Evolutionary conservation across 2,329 filamentous ascomycete genomes (phyloP).

Genomic region (Aspergillus felis): DNA sequence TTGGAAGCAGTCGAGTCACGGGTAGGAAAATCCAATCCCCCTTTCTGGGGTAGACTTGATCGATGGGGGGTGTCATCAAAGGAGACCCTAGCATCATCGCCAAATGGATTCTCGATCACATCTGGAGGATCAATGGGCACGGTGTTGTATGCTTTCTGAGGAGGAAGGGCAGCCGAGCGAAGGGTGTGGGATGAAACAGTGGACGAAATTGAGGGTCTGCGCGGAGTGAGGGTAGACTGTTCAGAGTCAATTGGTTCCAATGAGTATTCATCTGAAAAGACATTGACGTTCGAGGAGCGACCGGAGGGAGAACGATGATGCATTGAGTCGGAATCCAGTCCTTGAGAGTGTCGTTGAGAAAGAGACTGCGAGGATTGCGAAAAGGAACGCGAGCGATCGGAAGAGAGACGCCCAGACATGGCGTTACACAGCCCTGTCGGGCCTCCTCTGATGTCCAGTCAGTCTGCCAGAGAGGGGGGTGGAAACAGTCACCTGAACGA

Average conservation of each 20-base stretch:
- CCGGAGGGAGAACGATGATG: constrained; percentile 25
- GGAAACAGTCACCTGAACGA: constrained; percentile 16
- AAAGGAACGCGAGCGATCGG: constrained; percentile 33
- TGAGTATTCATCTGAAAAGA: constrained; percentile 49
- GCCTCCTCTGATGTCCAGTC: constrained; percentile 29
- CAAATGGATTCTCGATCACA: constrained; percentile 30
- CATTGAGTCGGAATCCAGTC: constrained; percentile 25
- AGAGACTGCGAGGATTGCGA: constrained; percentile 27
- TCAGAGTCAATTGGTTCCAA: constrained; percentile 39
- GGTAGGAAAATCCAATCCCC: constrained; percentile 21
- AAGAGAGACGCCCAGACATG: constrained; percentile 39
- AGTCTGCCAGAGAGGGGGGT: constrained; percentile 20
- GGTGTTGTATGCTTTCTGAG: constrained; percentile 21
- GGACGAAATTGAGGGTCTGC: constrained; percentile 30
- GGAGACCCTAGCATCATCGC: constrained; percentile 32
- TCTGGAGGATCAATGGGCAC: constrained; percentile 20
- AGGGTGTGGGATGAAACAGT: constrained; percentile 31
- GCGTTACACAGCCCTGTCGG: constrained; percentile 37
- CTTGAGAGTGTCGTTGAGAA: constrained; percentile 19
- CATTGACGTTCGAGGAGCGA: constrained; percentile 39
- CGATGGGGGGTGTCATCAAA: constrained; percentile 28
- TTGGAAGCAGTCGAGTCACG: constrained; percentile 31
- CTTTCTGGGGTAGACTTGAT: constrained; percentile 35
- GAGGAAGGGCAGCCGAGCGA: constrained; percentile 21
- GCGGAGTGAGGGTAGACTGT: constrained; percentile 27